Evolutionary conservation across 768 basidiomycete species (phyloP).

Genomic region (Boletus tylopilopsis): DNA sequence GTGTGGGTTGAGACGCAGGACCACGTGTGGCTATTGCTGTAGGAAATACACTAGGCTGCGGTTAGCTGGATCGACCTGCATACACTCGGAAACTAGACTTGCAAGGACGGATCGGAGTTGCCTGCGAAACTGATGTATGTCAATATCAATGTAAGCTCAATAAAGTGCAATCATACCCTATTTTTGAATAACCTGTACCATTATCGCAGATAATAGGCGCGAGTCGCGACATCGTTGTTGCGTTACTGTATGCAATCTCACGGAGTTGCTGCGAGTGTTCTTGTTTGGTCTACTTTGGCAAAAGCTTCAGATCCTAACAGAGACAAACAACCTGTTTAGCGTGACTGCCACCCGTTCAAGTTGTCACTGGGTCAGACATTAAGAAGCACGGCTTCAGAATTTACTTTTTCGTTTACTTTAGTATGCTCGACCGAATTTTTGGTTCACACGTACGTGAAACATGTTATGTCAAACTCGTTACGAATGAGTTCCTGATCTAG

Average conservation of each 20-base stretch:
- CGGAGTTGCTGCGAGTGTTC: constrained; percentile 12
- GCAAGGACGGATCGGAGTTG: constrained; percentile 99
- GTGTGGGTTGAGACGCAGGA: constrained; percentile 55
- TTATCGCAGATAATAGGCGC: constrained; percentile 98
- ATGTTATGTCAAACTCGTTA: too few species aligned
- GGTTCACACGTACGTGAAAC: too few species aligned
- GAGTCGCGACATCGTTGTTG: constrained; percentile 66
- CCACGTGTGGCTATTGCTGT: constrained; percentile 90
- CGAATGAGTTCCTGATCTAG: too few species aligned
- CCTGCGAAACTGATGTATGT: constrained; percentile 76
- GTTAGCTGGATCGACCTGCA: constrained; percentile 5
- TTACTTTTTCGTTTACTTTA: too few species aligned
- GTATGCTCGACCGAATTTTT: too few species aligned
- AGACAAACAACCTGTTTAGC: constrained; percentile 18
- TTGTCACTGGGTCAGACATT: too few species aligned
- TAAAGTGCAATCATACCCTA: constrained; percentile 59
- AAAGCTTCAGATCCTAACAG: constrained; percentile 24
- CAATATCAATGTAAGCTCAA: constrained; percentile 6
- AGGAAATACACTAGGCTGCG: constrained; percentile 76
- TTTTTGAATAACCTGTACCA: constrained; percentile 95
- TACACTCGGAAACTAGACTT: constrained; percentile 31
- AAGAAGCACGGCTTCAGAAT: too few species aligned
- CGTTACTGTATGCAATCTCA: constrained; percentile 5
- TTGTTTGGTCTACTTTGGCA: constrained; percentile 24
- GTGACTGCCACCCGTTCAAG: too few species aligned